phyloP scores from a whole-genome alignment of 441 rosid species.

The Manihot esculenta region DNA sequence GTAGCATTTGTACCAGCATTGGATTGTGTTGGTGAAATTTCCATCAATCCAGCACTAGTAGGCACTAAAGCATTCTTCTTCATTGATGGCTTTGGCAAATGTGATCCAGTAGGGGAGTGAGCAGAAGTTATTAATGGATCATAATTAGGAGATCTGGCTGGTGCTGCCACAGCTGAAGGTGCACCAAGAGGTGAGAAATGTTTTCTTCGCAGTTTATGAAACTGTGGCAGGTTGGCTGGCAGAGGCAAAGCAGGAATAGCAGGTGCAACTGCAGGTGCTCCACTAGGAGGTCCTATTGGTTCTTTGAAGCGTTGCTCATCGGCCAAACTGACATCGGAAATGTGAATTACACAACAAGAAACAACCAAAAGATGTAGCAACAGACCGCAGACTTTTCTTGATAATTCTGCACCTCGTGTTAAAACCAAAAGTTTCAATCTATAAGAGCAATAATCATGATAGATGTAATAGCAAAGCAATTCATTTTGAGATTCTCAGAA shows the following conservation, averaged over 20 bases:
- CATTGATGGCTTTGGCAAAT: slow-evolving; percentile 59
- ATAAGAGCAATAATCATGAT: not conserved
- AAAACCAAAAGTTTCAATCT: slow-evolving; percentile 13
- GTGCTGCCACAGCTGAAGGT: slow-evolving; percentile 37
- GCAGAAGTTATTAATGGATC: slow-evolving; percentile 54
- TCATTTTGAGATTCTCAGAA: not conserved
- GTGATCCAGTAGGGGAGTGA: slow-evolving; percentile 61
- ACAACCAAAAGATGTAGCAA: slow-evolving; percentile 40
- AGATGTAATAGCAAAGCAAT: not conserved
- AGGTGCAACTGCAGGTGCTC: slow-evolving; percentile 39
- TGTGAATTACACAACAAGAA: slow-evolving; percentile 38
- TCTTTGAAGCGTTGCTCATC: slow-evolving; percentile 31
- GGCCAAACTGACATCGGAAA: slow-evolving; percentile 37
- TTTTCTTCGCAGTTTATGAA: slow-evolving; percentile 38
- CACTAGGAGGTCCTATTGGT: slow-evolving; percentile 36
- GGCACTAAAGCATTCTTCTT: slow-evolving; percentile 47
- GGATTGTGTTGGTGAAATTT: slow-evolving; percentile 67
- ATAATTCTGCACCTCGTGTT: slow-evolving; percentile 39
- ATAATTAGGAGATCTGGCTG: slow-evolving; percentile 52
- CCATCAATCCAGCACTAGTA: slow-evolving; percentile 58
- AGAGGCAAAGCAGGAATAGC: slow-evolving; percentile 47
- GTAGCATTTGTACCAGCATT: slow-evolving; percentile 49
- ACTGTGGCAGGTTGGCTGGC: slow-evolving; percentile 40
- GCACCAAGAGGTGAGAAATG: slow-evolving; percentile 47
- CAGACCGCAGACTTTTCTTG: slow-evolving; percentile 20